phyloP scores from a whole-genome alignment of 1,284 basidiomycete species.

The Pyrrhoderma lamaoense region DNA sequence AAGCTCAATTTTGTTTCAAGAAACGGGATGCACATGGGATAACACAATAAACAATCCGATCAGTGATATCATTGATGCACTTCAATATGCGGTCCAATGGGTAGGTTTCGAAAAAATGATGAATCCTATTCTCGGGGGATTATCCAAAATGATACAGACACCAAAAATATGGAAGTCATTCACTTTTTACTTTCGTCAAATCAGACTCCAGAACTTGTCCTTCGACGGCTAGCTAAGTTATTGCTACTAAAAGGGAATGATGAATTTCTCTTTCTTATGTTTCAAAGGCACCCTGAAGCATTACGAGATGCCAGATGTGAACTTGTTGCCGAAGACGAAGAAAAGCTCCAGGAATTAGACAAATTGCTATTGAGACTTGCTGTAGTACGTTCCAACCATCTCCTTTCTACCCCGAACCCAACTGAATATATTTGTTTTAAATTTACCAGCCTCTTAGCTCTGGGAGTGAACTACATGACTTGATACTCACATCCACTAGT shows the following conservation, averaged over 20 bases:
- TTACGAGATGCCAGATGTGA: slow-evolving; percentile 37
- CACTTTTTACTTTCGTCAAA: slow-evolving; percentile 5
- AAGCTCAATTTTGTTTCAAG: neutral
- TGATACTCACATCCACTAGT: slow-evolving; percentile 48
- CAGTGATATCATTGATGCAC: slow-evolving; percentile 45
- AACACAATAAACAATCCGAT: slow-evolving; percentile 7
- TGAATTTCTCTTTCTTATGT: slow-evolving; percentile 34
- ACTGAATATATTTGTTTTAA: neutral
- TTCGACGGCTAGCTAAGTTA: slow-evolving; percentile 5
- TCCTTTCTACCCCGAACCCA: neutral
- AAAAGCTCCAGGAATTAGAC: slow-evolving; percentile 36
- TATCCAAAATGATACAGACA: slow-evolving; percentile 1
- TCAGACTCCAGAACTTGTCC: neutral
- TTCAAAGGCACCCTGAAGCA: slow-evolving; percentile 46
- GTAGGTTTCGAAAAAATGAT: slow-evolving; percentile 53
- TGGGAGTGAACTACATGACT: slow-evolving; percentile 26
- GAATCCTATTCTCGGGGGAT: slow-evolving; percentile 34
- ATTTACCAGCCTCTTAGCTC: slow-evolving; percentile 4
- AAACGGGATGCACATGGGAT: neutral
- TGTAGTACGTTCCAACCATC: slow-evolving; percentile 32
- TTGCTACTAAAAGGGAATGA: neutral
- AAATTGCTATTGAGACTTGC: slow-evolving; percentile 50
- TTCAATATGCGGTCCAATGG: slow-evolving; percentile 38
- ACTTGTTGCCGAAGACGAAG: slow-evolving; percentile 32
- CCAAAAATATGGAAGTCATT: neutral